These are phyloP conservation scores for Fulvia fulva DNA, from an alignment of 2,329 filamentous ascomycete species.

Conservation along the genomic window DNA sequence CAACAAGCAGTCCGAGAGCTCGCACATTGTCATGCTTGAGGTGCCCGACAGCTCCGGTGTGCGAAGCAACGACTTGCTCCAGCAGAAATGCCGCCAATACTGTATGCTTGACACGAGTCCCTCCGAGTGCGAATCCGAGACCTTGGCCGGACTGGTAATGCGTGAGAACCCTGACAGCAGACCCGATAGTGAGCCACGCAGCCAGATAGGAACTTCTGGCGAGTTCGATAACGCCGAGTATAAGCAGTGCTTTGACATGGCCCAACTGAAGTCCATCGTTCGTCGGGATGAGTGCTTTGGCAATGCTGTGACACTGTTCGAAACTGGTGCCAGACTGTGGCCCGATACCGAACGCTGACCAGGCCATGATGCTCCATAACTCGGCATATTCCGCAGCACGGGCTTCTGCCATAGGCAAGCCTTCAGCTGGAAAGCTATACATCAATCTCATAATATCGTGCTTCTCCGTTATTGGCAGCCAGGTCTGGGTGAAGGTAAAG, in stretches of 20 bases:
- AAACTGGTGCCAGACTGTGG: not conserved
- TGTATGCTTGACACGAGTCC: conserved; percentile 37
- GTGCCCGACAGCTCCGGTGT: conserved; percentile 50
- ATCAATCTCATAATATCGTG: conserved; percentile 56
- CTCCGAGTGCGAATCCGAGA: conserved; percentile 5
- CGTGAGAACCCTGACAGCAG: conserved; percentile 55
- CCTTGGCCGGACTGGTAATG: conserved; percentile 26
- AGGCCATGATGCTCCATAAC: conserved; percentile 44
- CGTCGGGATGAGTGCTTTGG: conserved; percentile 19
- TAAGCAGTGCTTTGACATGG: conserved; percentile 41
- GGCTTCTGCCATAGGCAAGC: conserved; percentile 33
- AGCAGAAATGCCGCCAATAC: conserved; percentile 59
- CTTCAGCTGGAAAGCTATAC: conserved; percentile 51
- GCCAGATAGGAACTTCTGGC: conserved; percentile 52
- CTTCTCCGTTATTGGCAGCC: conserved; percentile 71
- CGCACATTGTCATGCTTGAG: conserved; percentile 48
- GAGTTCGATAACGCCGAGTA: conserved; percentile 60
- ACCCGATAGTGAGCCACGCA: conserved; percentile 63
- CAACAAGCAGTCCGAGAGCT: conserved; percentile 50
- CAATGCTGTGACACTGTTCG: conserved; percentile 10
- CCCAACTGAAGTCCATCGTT: conserved; percentile 34
- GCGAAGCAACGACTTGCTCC: conserved; percentile 55
- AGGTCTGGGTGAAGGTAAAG: conserved; percentile 70
- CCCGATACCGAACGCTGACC: conserved; percentile 34
- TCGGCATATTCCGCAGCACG: conserved; percentile 40